Conservation (phyloP, 2,329 filamentous ascomycete genomes). For the Arthrinium phaeospermum region DNA sequence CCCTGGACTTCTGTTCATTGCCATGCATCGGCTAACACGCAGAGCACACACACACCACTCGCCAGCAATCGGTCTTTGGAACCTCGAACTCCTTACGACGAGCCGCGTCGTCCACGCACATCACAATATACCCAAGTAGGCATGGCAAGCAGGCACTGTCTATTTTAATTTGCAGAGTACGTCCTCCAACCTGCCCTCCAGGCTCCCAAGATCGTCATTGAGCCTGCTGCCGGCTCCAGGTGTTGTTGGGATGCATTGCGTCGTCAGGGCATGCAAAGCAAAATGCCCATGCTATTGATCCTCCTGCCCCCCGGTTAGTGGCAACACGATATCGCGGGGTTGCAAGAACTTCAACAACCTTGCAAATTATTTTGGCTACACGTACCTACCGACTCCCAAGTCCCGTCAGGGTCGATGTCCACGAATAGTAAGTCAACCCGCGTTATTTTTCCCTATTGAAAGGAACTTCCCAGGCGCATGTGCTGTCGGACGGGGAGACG, state of each 20-base stretch:
- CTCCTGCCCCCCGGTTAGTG: neutral
- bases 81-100: slow-evolving; percentile 9
- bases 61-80: neutral
- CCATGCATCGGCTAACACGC: slow-evolving; percentile 13
- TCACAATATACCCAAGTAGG: neutral
- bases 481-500: slow-evolving; percentile 2
- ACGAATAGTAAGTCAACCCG: neutral
- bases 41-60: neutral
- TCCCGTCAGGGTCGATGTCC: neutral
- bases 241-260: neutral
- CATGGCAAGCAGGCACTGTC: neutral
- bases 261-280: neutral
- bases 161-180: neutral
- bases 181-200: neutral
- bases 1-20: neutral
- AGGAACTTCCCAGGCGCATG: slow-evolving; percentile 13
- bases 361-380: neutral
- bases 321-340: neutral
- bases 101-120: slow-evolving; percentile 1
- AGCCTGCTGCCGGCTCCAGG: neutral
- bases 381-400: neutral
- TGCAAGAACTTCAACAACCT: neutral
- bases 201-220: neutral
- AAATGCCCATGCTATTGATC: neutral
- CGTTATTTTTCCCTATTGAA: neutral